Conservation (phyloP, 257 asterid species). For the Coffea eugenioides region DNA sequence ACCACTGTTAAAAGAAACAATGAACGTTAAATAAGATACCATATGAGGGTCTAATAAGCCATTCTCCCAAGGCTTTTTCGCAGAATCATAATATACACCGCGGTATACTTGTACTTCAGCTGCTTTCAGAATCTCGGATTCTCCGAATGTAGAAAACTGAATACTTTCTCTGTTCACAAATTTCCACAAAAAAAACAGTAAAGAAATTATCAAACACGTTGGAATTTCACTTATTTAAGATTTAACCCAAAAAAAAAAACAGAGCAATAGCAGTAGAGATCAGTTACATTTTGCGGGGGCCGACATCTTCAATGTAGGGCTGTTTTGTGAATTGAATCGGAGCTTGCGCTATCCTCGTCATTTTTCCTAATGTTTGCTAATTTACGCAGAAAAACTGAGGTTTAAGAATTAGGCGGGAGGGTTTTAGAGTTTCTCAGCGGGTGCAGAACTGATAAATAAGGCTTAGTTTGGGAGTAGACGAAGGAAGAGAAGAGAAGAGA, state of each 20-base stretch:
- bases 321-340: conserved; percentile 59
- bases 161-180: conserved; percentile 63
- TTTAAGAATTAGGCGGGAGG: conserved; percentile 3
- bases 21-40: conserved; percentile 38
- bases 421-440: neutral
- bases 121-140: conserved; percentile 54
- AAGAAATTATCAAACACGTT: neutral
- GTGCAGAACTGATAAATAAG: too few relatives aligned
- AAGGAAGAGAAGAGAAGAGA: too few relatives aligned
- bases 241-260: neutral
- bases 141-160: conserved; percentile 63
- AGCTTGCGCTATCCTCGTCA: conserved; percentile 42
- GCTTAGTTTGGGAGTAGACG: too few relatives aligned
- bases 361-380: too few relatives aligned
- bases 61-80: conserved; percentile 38
- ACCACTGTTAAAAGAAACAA: too few relatives aligned
- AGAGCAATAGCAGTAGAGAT: neutral
- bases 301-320: conserved; percentile 79
- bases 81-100: conserved; percentile 55
- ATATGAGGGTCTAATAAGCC: conserved; percentile 85
- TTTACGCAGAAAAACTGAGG: neutral
- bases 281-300: conserved; percentile 78
- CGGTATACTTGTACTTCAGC: conserved; percentile 69
- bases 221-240: neutral
- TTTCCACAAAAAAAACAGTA: conserved; percentile 1